Evolutionary conservation across 257 asterid genomes (phyloP), one percentile per base, ranked within the genome.

Genomic region (Gardenia jasminoides): DNA sequence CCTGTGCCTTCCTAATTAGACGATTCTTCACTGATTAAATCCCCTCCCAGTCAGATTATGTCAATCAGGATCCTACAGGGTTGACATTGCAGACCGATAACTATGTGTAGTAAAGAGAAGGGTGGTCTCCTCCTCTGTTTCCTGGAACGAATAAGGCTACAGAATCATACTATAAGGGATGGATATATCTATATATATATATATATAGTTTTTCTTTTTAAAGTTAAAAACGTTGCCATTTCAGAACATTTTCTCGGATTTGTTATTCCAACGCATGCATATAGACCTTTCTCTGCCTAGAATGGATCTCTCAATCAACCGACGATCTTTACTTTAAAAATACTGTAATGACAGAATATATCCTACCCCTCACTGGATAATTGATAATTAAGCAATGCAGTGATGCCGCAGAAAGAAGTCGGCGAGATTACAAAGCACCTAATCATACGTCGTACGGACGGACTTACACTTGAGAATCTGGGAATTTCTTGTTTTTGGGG

Each of bases 341-440:
- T 74, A 72, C 20, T 67, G 28, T 75, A 79, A 39, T 78, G 7
- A 70, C 62, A 66, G 91, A 87, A 88, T 88, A 85, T 85, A 78
- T 82, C 86, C 56, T 73, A 81, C 84, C 86, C 17, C 36, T 69
- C 33, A 9, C 58, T n/a, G 3, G 43, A 75, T 59, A 4, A 46
- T 15, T 26, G 19, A 7, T 70, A 47, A 10, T 26, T 30, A 17
- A 28, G 28, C n/a, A 41, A 47, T 72, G 76, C 16, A 1, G 28
- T 22, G 65, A 58, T 22, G 3, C 65, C 47, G 12, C 65, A 72
- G 36, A 26, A 72, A 48, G 64, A 11, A 17, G 22, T 48, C 10
- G 43, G 31, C 13, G 54, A 36, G 77, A 76, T 76, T 56, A 15
- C 54, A 30, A 75, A 68, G 76, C 54, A 71, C 67, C 61, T 71